Conservation (phyloP, 2,329 filamentous ascomycete genomes). For the Claviceps sorghi region DNA sequence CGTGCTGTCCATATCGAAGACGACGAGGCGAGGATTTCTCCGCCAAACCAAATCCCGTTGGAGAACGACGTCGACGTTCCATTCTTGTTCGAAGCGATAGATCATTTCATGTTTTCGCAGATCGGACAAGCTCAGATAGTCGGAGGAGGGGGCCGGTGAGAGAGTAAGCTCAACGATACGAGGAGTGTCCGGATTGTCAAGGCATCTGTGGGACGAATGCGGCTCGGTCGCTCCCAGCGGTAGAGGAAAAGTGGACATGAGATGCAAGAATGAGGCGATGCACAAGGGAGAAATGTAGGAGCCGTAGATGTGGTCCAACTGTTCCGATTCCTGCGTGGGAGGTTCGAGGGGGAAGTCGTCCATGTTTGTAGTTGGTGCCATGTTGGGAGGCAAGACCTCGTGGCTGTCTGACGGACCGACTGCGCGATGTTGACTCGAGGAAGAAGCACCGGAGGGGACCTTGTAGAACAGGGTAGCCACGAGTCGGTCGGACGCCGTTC, state of each 20-base stretch:
- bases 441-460: constrained; percentile 12
- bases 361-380: constrained; percentile 44
- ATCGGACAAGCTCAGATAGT: constrained; percentile 53
- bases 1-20: constrained; percentile 98
- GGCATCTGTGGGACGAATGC: constrained; percentile 47
- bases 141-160: constrained; percentile 42
- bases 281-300: constrained; percentile 51
- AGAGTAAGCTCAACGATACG: constrained; percentile 53
- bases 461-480: constrained; percentile 53
- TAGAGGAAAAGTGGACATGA: constrained; percentile 48
- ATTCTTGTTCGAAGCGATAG: constrained; percentile 73
- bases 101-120: constrained; percentile 69
- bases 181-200: constrained; percentile 45
- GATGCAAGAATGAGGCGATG: constrained; percentile 50
- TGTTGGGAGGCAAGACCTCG: constrained; percentile 31
- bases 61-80: constrained; percentile 74
- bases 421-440: constrained; percentile 15
- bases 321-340: constrained; percentile 37
- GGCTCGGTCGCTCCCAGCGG: constrained; percentile 36
- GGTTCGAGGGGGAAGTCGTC: constrained; percentile 47
- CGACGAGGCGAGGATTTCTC: constrained; percentile 69
- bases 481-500: constrained; percentile 34
- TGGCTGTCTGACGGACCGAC: constrained; percentile 15
- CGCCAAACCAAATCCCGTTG: constrained; percentile 61
- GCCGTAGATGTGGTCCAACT: constrained; percentile 51